Evolutionary conservation across 306 rosid genomes (phyloP).

Genomic region (Prunus mira): DNA sequence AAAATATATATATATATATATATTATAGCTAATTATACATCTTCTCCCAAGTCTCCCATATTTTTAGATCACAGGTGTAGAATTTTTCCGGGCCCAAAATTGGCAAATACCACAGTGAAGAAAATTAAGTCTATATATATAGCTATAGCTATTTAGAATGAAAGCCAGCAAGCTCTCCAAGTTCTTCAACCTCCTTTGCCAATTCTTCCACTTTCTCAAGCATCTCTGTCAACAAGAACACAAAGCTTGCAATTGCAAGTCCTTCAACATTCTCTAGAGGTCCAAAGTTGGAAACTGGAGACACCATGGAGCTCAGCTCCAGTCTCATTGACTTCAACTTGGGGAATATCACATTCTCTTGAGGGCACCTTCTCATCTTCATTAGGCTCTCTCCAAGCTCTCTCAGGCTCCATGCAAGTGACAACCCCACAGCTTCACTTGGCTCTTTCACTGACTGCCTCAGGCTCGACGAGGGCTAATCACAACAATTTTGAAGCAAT

Average conservation of each 20-base stretch:
- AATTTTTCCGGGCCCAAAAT: not conserved
- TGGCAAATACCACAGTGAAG: not conserved
- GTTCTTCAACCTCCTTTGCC: conserved; percentile 59
- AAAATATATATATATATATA: too few species aligned
- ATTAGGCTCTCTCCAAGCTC: conserved; percentile 71
- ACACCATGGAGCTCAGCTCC: conserved; percentile 38
- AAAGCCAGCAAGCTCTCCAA: conserved; percentile 56
- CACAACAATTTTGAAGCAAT: conserved; percentile 6
- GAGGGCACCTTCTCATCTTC: conserved; percentile 51
- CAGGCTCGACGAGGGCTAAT: conserved; percentile 33
- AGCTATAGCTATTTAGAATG: conserved; percentile 4
- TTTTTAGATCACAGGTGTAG: not conserved
- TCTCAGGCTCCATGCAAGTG: conserved; percentile 37
- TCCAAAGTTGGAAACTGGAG: conserved; percentile 25
- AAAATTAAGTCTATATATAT: too few species aligned
- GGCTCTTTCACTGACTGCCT: conserved; percentile 35
- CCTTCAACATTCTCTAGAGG: conserved; percentile 36
- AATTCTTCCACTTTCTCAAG: conserved; percentile 57
- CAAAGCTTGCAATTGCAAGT: conserved; percentile 48
- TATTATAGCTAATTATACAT: not conserved
- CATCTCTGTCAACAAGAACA: conserved; percentile 48
- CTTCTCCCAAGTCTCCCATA: not conserved
- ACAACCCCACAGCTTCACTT: conserved; percentile 49
- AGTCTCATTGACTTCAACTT: conserved; percentile 49
- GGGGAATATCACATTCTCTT: conserved; percentile 24